Evolutionary conservation across 2,329 filamentous ascomycete genomes (phyloP).

Genomic region (Aspergillus udagawae): DNA sequence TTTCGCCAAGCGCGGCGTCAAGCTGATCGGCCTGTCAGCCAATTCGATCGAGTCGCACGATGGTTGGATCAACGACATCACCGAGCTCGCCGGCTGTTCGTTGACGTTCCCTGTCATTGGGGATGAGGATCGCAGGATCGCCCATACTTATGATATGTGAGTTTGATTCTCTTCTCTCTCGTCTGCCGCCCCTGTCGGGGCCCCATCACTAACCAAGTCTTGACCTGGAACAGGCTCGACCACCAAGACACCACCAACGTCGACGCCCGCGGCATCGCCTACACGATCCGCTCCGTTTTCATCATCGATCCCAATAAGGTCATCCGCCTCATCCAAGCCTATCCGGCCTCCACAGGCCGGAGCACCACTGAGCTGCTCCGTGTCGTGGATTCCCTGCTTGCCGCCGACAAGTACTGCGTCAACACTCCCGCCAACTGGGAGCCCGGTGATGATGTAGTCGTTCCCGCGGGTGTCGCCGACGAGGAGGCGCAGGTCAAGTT

Average conservation of each 20-base stretch:
- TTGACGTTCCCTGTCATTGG: conserved; percentile 77
- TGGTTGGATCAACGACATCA: conserved; percentile 86
- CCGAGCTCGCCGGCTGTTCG: conserved; percentile 71
- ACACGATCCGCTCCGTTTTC: conserved; percentile 94
- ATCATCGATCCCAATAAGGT: conserved; percentile 93
- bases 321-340: conserved; percentile 87
- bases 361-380: conserved; percentile 77
- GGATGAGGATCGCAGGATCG: conserved; percentile 74
- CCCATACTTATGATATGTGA: conserved; percentile 73
- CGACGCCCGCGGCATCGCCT: conserved; percentile 74
- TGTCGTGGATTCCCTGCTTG: conserved; percentile 75
- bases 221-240: conserved; percentile 47
- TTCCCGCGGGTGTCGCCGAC: conserved; percentile 76
- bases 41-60: conserved; percentile 81
- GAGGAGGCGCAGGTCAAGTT: conserved; percentile 86
- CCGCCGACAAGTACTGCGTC: conserved; percentile 82
- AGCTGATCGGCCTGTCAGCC: conserved; percentile 84
- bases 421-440: conserved; percentile 91
- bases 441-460: conserved; percentile 86
- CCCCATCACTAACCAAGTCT: too few relatives aligned
- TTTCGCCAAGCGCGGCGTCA: conserved; percentile 81
- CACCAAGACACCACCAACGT: conserved; percentile 80
- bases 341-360: conserved; percentile 85
- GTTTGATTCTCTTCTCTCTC: too few relatives aligned
- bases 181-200: too few relatives aligned